Conservation (phyloP, 495 filamentous ascomycete species). For the Talaromyces wortmannii region DNA sequence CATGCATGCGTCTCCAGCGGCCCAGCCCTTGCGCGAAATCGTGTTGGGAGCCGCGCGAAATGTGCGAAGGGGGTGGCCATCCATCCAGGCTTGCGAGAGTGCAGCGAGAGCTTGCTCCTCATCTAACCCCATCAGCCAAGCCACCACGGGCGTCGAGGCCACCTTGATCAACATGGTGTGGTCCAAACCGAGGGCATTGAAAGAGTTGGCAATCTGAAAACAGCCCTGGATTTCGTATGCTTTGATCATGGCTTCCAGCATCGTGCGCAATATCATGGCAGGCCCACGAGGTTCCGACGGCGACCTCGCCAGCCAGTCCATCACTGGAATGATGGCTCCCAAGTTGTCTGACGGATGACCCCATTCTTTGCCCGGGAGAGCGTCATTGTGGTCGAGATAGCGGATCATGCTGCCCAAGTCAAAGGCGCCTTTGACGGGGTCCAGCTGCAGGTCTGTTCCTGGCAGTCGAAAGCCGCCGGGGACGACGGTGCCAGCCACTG, state of each 20-base stretch:
- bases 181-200: slow-evolving; percentile 35
- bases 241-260: slow-evolving; percentile 32
- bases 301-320: slow-evolving; percentile 26
- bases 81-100: slow-evolving; percentile 32
- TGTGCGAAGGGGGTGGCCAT: slow-evolving; percentile 27
- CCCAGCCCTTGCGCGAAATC: slow-evolving; percentile 39
- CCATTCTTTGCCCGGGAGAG: slow-evolving; percentile 33
- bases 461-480: slow-evolving; percentile 35
- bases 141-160: slow-evolving; percentile 28
- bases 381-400: slow-evolving; percentile 42
- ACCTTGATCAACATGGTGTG: slow-evolving; percentile 40
- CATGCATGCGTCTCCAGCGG: slow-evolving; percentile 35
- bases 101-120: slow-evolving; percentile 23
- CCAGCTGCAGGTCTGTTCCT: slow-evolving; percentile 27
- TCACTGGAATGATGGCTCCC: slow-evolving; percentile 30
- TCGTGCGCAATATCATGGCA: slow-evolving; percentile 21
- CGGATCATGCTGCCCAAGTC: slow-evolving; percentile 35
- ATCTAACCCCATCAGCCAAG: slow-evolving; percentile 26
- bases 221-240: slow-evolving; percentile 43
- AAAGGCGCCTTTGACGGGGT: slow-evolving; percentile 36
- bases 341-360: slow-evolving; percentile 43
- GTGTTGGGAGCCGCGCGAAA: slow-evolving; percentile 29
- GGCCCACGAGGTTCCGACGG: slow-evolving; percentile 9
- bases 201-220: slow-evolving; percentile 29
- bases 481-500: slow-evolving; percentile 14